Evolutionary conservation across 129 eudicot genomes (phyloP), one percentile per base, ranked within the genome.

Genomic region (Lactuca saligna): DNA sequence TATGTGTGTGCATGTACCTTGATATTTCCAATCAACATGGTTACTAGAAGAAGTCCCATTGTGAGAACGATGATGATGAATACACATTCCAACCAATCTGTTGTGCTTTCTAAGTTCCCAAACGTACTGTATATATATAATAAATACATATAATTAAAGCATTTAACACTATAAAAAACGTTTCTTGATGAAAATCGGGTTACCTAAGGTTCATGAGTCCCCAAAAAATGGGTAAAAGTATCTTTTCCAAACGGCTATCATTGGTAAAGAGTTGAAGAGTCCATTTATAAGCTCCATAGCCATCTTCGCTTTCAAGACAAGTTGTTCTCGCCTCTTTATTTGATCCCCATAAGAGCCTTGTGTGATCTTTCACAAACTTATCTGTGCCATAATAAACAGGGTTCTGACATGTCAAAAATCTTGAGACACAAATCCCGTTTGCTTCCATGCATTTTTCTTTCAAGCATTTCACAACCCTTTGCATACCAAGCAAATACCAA

Each of bases 121-220:
- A 90, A 94, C 8, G 99, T 94, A 77, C 99, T 94, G 73, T 17
- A 69, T 37, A 69, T 37, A 69, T 31, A 46, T 10, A n/a, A 46
- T 46, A 46, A 29, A 41, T 12, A 61, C 17, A 48, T 31, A 63
- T 5, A 29, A 56, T 9, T 10, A 50, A 8, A 25, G 39, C 14
- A 39, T 38, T 8, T 13, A 10, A 39, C 7, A 32, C 15, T 10
- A 17, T 29, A 4, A 56, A 2, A 54, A 25, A 72, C 17, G 2
- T 53, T 25, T 31, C 6, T 59, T 8, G 63, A 7, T 12, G 16
- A 6, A 60, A 48, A 3, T 4, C 9, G 6, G 35, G 12, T 39
- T 85, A 94, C 99, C 99, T 94, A 11, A 94, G 84, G 33, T 96
- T 94, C 99, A 94, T 94, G 56, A 94, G 96, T 63, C 97, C 99